phyloP scores from a whole-genome alignment of 805 yeast genomes.

The Suhomyces faveliae region DNA sequence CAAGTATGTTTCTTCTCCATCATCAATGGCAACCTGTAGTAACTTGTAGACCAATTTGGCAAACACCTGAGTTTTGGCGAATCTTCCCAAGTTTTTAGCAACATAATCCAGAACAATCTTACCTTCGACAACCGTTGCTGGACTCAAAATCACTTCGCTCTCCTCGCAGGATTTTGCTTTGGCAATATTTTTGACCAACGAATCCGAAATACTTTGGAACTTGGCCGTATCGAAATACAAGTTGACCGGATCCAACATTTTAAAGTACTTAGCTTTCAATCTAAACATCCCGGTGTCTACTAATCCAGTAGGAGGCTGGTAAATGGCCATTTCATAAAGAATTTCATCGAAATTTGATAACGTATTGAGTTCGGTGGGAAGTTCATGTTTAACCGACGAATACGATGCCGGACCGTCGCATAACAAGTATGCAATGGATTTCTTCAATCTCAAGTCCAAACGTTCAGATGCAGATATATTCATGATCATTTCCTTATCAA shows the following conservation, averaged over 20 bases:
- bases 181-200: conserved; percentile 46
- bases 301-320: conserved; percentile 58
- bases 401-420: conserved; percentile 55
- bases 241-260: conserved; percentile 63
- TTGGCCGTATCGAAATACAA: conserved; percentile 47
- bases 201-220: conserved; percentile 50
- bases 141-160: conserved; percentile 42
- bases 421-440: conserved; percentile 48
- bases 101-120: conserved; percentile 42
- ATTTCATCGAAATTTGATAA: conserved; percentile 45
- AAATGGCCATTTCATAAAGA: conserved; percentile 62
- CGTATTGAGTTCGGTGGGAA: conserved; percentile 31
- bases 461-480: conserved; percentile 25
- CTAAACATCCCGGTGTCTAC: conserved; percentile 64
- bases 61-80: conserved; percentile 52
- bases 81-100: conserved; percentile 41
- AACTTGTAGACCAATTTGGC: conserved; percentile 58
- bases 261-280: conserved; percentile 55
- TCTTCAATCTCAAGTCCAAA: conserved; percentile 28
- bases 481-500: conserved; percentile 32
- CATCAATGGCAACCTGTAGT: conserved; percentile 51
- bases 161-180: conserved; percentile 33
- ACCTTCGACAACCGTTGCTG: neutral
- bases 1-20: conserved; percentile 52
- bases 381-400: conserved; percentile 40